A percentile compares a stretch with the other conserved stretches of the same genome.
Conservation (phyloP, 176 grass and related monocot species). For the Oryza glumipatula region DNA sequence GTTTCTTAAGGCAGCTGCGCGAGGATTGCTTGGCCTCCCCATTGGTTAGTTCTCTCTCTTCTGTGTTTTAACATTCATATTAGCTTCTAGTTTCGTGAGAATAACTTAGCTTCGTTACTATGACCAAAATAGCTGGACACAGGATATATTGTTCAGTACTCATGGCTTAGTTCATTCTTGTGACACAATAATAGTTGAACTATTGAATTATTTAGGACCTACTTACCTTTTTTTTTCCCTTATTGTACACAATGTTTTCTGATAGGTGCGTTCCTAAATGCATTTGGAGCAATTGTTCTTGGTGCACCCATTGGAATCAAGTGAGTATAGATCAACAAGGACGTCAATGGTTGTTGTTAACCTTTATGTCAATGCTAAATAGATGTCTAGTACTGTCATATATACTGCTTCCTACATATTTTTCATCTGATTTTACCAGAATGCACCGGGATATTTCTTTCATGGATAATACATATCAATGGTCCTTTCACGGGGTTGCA, state of each 20-base stretch:
- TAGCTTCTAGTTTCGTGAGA: not conserved
- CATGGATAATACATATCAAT: not conserved
- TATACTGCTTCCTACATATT: not conserved
- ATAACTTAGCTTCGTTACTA: not conserved
- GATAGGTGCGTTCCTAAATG: constrained; percentile 82
- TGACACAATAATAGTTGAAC: not conserved
- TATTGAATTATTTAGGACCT: not conserved
- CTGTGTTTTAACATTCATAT: constrained; percentile 21
- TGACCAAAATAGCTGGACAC: not conserved
- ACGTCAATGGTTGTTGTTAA: not conserved
- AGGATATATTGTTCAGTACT: not conserved
- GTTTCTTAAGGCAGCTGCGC: constrained; percentile 57
- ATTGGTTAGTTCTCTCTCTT: constrained; percentile 51
- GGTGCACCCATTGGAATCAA: constrained; percentile 81
- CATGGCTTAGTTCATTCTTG: not conserved
- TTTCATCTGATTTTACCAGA: not conserved
- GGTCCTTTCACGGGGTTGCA: constrained; percentile 18
- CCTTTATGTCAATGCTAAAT: not conserved
- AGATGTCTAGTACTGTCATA: not conserved
- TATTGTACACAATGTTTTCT: constrained; percentile 7
- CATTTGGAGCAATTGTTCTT: constrained; percentile 93
- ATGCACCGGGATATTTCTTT: constrained; percentile 12
- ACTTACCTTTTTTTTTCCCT: constrained; percentile 20
- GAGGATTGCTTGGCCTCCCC: constrained; percentile 67
- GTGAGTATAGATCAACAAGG: constrained; percentile 44